Evolutionary conservation across 164 flowering plant genomes (phyloP), one percentile per base, ranked within the genome.

Genomic region (Malania oleifera): DNA sequence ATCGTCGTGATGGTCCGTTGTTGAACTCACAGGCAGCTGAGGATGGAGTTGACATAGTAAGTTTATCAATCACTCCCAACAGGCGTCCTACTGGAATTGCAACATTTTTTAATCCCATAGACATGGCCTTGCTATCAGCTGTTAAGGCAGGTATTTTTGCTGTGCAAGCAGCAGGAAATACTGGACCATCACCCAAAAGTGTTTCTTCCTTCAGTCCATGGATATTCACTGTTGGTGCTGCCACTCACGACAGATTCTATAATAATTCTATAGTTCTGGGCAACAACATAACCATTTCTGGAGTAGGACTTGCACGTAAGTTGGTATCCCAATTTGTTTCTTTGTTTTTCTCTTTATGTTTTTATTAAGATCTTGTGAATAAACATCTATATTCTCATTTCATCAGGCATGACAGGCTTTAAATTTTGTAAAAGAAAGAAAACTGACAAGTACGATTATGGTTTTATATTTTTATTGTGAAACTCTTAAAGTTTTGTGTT

Each of bases 81-180:
- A 74, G 99, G 70, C 92, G 93, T 37, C 99, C 99, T 65, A 92
- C 92, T 28, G 99, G 99, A 24, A 63, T 93, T 59, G 99, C 99
- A 20, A 88, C 93, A 27, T 93, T 88, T 65, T 90, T 93, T 51
- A 93, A 90, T 73, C 99, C 97, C 18, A 83, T 93, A 61, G 99
- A 93, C 65, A 93, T 93, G 99, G 92, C 97, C 5, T 71, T 93
- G 56, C 80, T 93, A 49, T 82, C 99, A 18, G 99, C 99, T 43
- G 86, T 82, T 7, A 93, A 85, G 70, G 81, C 83, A 64, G 96
- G 97, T 20, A 88, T 93, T 25, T 93, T 93, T 77, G 96, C 83
- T 34, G 91, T 93, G 60, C 99, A 93, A 78, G 99, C 99, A 59
- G 97, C 99, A 23, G 99, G 99, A 6, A 93, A 93, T 60, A 93